Evolutionary conservation across 2,329 filamentous ascomycete species (phyloP), one percentile per base, ranked within the genome.

Genomic region (Exophiala viscosa): DNA sequence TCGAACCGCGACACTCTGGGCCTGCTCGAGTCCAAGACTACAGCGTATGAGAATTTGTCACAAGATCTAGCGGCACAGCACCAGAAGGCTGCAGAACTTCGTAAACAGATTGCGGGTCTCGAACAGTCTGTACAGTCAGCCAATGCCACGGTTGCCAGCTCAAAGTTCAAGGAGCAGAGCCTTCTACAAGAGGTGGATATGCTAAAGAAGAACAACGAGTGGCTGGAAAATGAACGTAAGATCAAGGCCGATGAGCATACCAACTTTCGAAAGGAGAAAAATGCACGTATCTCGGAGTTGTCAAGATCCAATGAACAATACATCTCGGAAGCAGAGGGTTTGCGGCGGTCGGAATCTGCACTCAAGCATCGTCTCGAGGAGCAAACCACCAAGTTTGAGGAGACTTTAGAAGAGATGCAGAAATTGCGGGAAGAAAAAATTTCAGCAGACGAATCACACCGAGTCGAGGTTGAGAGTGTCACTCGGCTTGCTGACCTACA

Each of bases 201-300:
- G 50, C 83, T 92, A 14, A 90, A 90, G 67, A 87, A 87, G 65
- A 96, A 90, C 73, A 88, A 89, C 60, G 92, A 97, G 63, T 99
- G 90, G 88, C 86, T 93, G 50, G 90, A 96, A 66, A 84, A 80
- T 38, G 93, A 99, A 69, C 80, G 97, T 17, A 92, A 95, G 74
- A 91, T 88, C 0, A 95, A 96, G 73, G 86, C 82, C 57, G 82
- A 85, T 7, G 93, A 99, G 67, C 84, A 90, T 43, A 81, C 92
- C 60, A 96, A 91, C 66, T 92, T 88, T 70, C 84, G 93, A 58
- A 97, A 96, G 67, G 93, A 99, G 67, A 97, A 96, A 77, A 88
- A 88, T 58, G 86, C 90, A 1, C 87, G 88, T 35, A 89, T 97
- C 62, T 82, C 90, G 7, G 88, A 95, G 64, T 81, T 99, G 23